Base-by-base conservation (phyloP, 2,329 filamentous ascomycete genomes). In the Fusarium robinianum region DNA sequence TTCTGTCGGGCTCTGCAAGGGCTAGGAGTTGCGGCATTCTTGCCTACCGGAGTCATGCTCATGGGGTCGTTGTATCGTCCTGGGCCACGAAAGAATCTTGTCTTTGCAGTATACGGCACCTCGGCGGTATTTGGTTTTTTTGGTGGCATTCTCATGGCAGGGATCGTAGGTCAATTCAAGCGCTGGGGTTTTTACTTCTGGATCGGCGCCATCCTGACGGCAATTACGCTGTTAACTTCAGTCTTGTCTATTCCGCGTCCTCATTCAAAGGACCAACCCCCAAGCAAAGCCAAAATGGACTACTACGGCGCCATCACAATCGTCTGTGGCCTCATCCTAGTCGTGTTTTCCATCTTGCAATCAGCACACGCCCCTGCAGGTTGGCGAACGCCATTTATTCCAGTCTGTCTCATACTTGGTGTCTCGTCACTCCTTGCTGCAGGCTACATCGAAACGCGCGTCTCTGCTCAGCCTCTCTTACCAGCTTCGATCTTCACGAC, bases 101-200 rank as follows among this genome's bases (percentile, higher is more conserved):
- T 42, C 10, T 42, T 42, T 36, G 39, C 39, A 5, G 9, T 42
- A 5, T 42, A 42, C 18, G 39, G 39, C 19, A 23, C 39, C 6
- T 42, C 24, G 15, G 39, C 39, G 3, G 19, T 23, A 14, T 19
- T 42, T 14, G 39, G 39, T 1, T 42, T 42, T 24, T 42, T 42
- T 10, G 18, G 23, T 11, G 39, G 39, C 7, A 42, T 42, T 15
- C 18, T 42, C 11, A 30, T 42, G 9, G 39, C 15, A 18, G 39
- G 39, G 6, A 19, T 42, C 6, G 23, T 23, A 1, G 39, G 31
- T 7, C 19, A 42, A 4, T 18, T 30, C 19, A 5, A 19, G 10
- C 18, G 19, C 18, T 42, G 39, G 39, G 14, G 34, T 25, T 42
- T 22, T n/a, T 42, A 42, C 31, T 42, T 42, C n/a, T 42, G 39